Evolutionary conservation across 2,329 filamentous ascomycete genomes (phyloP), one percentile per base, ranked within the genome.

Genomic region (Cladosporium sp.): DNA sequence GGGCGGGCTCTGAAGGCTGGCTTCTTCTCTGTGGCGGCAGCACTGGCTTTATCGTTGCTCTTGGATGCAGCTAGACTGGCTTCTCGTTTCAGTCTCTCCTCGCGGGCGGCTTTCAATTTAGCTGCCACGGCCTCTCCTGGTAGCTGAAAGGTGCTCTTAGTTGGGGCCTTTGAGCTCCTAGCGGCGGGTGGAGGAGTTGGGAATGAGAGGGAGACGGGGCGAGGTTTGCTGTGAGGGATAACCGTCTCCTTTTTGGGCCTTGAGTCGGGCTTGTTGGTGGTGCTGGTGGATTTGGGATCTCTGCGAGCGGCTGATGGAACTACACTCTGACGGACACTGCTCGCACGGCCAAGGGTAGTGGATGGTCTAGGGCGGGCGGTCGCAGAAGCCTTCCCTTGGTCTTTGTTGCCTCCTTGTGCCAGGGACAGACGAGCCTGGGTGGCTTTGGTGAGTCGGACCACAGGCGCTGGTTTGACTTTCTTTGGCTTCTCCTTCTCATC

Each of bases 41-140:
- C 53, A n/a, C n/a, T 27, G 13, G n/a, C 13, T 12, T 41, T 36
- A 3, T 12, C 32, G 4, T 60, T 57, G 42, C 57, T 65, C 57
- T 66, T 70, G 59, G 63, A 57, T 18, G 55, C 55, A 13, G 59
- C 62, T 43, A 65, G 63, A 27, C 63, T 59, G 11, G 64, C 69
- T 58, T 75, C 73, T 20, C 69, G 65, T 54, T 70, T 72, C 46
- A 69, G 56, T 0, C 75, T 70, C 50, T 75, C 74, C 53, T 78
- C 74, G 40, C 72, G 69, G 18, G 73, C 69, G 6, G 72, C 75
- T 57, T 73, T 78, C n/a, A 78, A 62, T 55, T 74, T 78, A 4
- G 75, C 75, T 2, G 77, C 75, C 4, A 78, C 66, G 12, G 69
- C 73, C 55, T 79, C 76, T 13, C 77, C 77, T 1, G 77, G 76